These are phyloP conservation scores for Colletotrichum sp. DNA, from an alignment of 2,329 filamentous ascomycete species.

Conservation along the genomic window DNA sequence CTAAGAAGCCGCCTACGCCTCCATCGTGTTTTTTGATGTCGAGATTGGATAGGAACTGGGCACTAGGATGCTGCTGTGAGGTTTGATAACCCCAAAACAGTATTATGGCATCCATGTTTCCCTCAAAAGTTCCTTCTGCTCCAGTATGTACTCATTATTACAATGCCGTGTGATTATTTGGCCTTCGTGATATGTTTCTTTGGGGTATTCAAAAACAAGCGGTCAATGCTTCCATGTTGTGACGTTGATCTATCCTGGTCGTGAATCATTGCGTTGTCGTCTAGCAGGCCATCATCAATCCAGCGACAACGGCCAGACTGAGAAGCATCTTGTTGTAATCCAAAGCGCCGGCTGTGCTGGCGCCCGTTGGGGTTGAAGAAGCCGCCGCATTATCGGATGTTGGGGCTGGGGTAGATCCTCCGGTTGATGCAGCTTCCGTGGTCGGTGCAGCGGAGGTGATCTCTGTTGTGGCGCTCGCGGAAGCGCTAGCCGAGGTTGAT, in stretches of 20 bases:
- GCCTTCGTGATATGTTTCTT: neutral
- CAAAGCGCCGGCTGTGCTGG: neutral
- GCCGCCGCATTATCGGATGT: neutral
- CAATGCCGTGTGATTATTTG: neutral
- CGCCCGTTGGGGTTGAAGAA: neutral
- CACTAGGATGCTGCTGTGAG: neutral
- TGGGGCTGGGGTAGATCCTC: neutral
- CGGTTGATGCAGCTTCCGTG: neutral
- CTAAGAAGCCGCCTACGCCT: neutral
- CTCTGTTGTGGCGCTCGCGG: neutral
- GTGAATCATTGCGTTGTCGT: neutral
- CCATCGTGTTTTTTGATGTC: neutral
- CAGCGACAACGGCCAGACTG: neutral
- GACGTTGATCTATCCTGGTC: neutral
- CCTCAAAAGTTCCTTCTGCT: neutral
- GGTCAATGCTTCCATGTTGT: slow-evolving; percentile 12
- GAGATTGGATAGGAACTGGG: neutral
- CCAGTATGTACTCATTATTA: neutral
- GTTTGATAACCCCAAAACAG: neutral
- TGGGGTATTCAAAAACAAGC: neutral
- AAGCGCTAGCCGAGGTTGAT: neutral
- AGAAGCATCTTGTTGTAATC: neutral
- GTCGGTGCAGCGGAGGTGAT: neutral
- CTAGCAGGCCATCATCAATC: neutral
- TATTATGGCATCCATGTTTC: neutral